Evolutionary conservation across 805 yeast species (phyloP).

Genomic region (Debaryomyces prosopidis): DNA sequence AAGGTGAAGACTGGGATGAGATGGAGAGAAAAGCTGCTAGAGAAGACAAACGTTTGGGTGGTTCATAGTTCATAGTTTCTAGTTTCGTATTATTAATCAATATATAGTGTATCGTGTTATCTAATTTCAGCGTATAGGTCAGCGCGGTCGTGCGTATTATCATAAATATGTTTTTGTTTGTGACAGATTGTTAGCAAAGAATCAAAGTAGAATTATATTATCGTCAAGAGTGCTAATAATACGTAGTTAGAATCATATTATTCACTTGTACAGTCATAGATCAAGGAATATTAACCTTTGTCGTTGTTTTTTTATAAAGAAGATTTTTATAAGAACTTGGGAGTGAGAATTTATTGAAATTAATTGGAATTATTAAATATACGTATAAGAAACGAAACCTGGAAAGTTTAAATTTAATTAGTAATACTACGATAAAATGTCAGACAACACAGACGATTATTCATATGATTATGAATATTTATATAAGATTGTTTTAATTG

Average conservation of each 20-base stretch:
- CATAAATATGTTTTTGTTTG: not conserved
- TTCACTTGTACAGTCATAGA: not conserved
- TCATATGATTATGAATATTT: slow-evolving; percentile 82
- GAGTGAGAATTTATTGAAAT: too few species aligned
- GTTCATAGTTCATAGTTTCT: not conserved
- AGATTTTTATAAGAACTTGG: too few species aligned
- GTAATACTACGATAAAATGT: slow-evolving; percentile 18
- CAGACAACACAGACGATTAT: slow-evolving; percentile 46
- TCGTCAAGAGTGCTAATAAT: too few species aligned
- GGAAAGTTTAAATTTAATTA: not conserved
- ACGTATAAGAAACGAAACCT: too few species aligned
- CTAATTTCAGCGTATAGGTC: too few species aligned
- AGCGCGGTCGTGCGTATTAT: not conserved
- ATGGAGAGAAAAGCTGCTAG: slow-evolving; percentile 57
- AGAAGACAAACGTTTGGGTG: slow-evolving; percentile 37
- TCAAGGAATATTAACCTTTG: not conserved
- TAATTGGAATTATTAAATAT: too few species aligned
- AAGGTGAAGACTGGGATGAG: slow-evolving; percentile 61
- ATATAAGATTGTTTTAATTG: slow-evolving; percentile 93
- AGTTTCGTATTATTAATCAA: not conserved
- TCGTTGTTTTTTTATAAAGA: too few species aligned
- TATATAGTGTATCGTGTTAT: not conserved
- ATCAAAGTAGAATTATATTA: not conserved
- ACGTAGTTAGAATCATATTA: too few species aligned
- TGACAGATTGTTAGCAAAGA: not conserved